A percentile compares a stretch with the other conserved stretches of the same genome.
phyloP scores from a whole-genome alignment of 805 yeast genomes.

The Cyberlindnera misumaiensis region DNA sequence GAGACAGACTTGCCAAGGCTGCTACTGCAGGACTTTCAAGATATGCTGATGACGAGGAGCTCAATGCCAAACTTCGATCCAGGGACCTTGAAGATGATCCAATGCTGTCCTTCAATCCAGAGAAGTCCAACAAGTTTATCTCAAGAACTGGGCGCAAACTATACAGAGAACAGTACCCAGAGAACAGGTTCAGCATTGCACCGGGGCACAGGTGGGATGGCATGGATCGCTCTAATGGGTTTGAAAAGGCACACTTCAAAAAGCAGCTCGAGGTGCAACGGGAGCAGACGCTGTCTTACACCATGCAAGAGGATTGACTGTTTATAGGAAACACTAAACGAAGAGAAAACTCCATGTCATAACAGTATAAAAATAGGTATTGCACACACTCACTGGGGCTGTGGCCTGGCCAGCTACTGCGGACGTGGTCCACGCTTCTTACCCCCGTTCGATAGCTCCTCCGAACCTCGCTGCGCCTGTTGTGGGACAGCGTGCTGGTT shows the following conservation, averaged over 20 bases:
- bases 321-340: neutral
- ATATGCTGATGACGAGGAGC: conserved; percentile 32
- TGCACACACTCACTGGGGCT: too few relatives aligned
- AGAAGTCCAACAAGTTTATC: conserved; percentile 18
- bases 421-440: too few relatives aligned
- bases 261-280: conserved; percentile 32
- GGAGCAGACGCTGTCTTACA: conserved; percentile 25
- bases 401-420: too few relatives aligned
- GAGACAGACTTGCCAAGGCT: conserved; percentile 23
- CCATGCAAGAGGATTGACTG: conserved; percentile 32
- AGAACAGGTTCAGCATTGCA: conserved; percentile 65
- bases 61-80: conserved; percentile 28
- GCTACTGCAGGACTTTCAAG: conserved; percentile 23
- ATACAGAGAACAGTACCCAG: conserved; percentile 49
- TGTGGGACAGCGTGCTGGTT: neutral
- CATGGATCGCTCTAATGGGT: conserved; percentile 82
- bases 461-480: too few relatives aligned
- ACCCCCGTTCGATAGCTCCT: too few relatives aligned
- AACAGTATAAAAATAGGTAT: too few relatives aligned
- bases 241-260: conserved; percentile 58
- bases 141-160: conserved; percentile 44
- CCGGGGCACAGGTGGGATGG: conserved; percentile 94
- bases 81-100: conserved; percentile 58
- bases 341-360: too few relatives aligned
- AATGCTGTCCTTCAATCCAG: conserved; percentile 37